Conservation (phyloP, 2,329 filamentous ascomycete species). For the Pseudogymnoascus sp. region DNA sequence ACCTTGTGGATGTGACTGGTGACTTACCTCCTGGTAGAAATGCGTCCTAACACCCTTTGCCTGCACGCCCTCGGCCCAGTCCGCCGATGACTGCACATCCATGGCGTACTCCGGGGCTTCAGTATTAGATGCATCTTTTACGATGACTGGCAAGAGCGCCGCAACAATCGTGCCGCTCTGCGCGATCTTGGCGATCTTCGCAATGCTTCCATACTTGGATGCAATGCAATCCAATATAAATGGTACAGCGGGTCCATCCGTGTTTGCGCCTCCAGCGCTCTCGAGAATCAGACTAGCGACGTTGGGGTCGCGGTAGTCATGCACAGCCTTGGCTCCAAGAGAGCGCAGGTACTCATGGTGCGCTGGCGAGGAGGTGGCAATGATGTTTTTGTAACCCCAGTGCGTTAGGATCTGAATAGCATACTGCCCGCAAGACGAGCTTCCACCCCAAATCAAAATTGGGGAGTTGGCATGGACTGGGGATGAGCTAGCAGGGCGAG, state of each 20-base stretch:
- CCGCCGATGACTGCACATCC: slow-evolving; percentile 37
- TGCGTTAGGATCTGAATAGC: slow-evolving; percentile 37
- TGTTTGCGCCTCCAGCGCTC: slow-evolving; percentile 12
- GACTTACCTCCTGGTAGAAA: slow-evolving; percentile 41
- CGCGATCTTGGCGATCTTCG: slow-evolving; percentile 43
- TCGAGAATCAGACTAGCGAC: slow-evolving; percentile 18
- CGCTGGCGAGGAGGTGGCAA: slow-evolving; percentile 22
- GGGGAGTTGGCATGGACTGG: slow-evolving; percentile 24
- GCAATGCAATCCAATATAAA: slow-evolving; percentile 50
- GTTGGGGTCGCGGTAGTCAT: slow-evolving; percentile 26
- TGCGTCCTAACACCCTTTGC: slow-evolving; percentile 47
- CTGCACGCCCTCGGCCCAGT: slow-evolving; percentile 45
- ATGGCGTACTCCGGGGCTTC: slow-evolving; percentile 45
- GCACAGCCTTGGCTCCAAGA: slow-evolving; percentile 24
- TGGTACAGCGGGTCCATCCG: slow-evolving; percentile 27
- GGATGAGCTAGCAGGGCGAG: slow-evolving; percentile 20
- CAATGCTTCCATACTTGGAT: slow-evolving; percentile 38
- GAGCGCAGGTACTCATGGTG: slow-evolving; percentile 26
- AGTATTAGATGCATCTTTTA: slow-evolving; percentile 41
- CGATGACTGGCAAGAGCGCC: slow-evolving; percentile 51
- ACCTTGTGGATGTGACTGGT: background rate
- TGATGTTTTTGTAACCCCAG: slow-evolving; percentile 44
- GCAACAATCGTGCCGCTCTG: slow-evolving; percentile 43
- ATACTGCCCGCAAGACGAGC: slow-evolving; percentile 27
- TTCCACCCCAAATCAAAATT: slow-evolving; percentile 31